phyloP scores from a whole-genome alignment of 2,329 filamentous ascomycete species.

The Didymella arachidicola region DNA sequence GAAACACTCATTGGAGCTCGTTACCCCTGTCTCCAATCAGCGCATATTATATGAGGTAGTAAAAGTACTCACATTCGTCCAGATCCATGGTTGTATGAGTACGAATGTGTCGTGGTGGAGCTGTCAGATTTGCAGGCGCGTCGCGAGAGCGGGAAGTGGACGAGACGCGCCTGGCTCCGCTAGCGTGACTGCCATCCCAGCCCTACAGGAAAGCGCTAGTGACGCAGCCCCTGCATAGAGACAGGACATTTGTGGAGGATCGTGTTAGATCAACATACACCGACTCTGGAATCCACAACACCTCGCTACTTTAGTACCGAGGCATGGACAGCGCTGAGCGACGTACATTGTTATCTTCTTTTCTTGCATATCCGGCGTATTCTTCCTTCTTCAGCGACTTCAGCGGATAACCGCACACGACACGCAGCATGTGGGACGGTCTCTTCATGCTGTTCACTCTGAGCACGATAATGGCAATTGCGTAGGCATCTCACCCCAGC shows the following conservation, averaged over 20 bases:
- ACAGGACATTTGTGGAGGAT: conserved; percentile 21
- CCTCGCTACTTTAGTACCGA: conserved; percentile 4
- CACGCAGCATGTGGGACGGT: conserved; percentile 64
- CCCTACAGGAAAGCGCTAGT: conserved; percentile 28
- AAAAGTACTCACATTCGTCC: conserved; percentile 44
- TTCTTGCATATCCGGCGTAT: conserved; percentile 28
- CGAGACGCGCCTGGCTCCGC: conserved; percentile 24
- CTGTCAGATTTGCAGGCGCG: conserved; percentile 17
- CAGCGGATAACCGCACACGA: conserved; percentile 23
- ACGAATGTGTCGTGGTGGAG: not conserved
- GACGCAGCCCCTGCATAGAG: conserved; percentile 18
- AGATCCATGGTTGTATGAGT: conserved; percentile 33
- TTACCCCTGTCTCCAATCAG: conserved; percentile 40
- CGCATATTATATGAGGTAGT: not conserved
- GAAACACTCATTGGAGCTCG: conserved; percentile 49
- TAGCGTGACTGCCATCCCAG: conserved; percentile 31
- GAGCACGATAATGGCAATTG: conserved; percentile 71
- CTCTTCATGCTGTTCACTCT: conserved; percentile 70
- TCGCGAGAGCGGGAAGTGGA: conserved; percentile 17
- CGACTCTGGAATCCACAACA: conserved; percentile 12
- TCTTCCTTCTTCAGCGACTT: conserved; percentile 22
- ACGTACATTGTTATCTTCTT: conserved; percentile 13
- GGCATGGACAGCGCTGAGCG: conserved; percentile 31
- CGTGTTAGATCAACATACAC: conserved; percentile 16
- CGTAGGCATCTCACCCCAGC: conserved; percentile 55